Conservation (phyloP, 1,284 basidiomycete species). For the Trametes pubescens region DNA sequence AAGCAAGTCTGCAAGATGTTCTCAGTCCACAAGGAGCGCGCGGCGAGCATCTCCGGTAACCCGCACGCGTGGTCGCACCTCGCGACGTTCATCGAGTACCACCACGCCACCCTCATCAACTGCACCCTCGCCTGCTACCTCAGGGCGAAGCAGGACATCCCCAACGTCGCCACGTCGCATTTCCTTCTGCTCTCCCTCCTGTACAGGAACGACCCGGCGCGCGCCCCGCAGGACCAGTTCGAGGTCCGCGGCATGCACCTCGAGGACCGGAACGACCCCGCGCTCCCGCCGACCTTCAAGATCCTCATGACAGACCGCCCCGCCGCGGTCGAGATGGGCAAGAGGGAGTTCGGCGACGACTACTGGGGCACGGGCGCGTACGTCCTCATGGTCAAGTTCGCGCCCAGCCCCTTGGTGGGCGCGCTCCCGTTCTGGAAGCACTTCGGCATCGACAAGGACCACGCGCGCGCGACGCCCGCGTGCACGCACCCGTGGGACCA, state of each 20-base stretch:
- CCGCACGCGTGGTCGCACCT: constrained; percentile 6
- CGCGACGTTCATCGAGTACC: constrained; percentile 8
- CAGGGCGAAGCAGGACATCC: neutral
- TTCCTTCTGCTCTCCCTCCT: constrained; percentile 7
- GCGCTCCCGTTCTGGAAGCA: constrained; percentile 22
- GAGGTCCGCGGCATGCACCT: neutral
- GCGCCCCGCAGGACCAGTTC: constrained; percentile 6
- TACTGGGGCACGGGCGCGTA: constrained; percentile 16
- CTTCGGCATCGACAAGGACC: constrained; percentile 13
- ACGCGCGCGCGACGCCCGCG: constrained; percentile 4
- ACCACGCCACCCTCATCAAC: constrained; percentile 12
- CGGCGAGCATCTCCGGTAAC: constrained; percentile 2
- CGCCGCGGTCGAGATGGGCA: neutral
- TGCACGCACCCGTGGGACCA: constrained; percentile 2
- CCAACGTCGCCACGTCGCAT: constrained; percentile 1
- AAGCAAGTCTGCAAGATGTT: neutral
- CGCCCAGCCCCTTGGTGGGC: neutral
- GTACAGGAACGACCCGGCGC: constrained; percentile 16
- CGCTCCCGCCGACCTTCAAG: neutral
- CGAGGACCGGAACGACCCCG: neutral
- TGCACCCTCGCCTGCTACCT: constrained; percentile 14
- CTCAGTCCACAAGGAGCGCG: neutral
- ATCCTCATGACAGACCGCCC: neutral
- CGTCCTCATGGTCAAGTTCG: constrained; percentile 8
- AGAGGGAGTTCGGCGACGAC: neutral